Base-by-base conservation (phyloP, 2,329 filamentous ascomycete species). In the Trichophyton rubrum region DNA sequence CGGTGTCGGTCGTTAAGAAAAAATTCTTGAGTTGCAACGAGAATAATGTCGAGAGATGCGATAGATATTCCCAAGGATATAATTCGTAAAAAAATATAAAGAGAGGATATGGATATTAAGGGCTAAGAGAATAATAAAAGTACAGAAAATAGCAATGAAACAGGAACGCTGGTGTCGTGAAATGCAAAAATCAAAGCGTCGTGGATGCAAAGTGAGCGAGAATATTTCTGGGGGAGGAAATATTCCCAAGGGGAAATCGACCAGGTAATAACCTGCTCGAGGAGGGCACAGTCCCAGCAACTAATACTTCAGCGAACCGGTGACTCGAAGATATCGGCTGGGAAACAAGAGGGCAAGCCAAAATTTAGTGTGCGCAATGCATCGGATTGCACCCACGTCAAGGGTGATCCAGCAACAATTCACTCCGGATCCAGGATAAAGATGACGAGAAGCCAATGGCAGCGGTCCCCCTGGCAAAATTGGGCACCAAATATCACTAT, bases 381-480 rank as follows among this genome's bases (percentile, higher is more conserved):
- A 55, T 55, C 27, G 27, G 27, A 35, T 41, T 41, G 22, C 55
- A 57, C 40, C 55, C 55, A 57, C 55, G 55, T 57, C 55, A 30
- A 57, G 55, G 40, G 40, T 57, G 35, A 57, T 57, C 55, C 35
- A 57, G 55, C 33, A 57, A 57, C 55, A 57, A 57, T 41, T 57
- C 55, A 57, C 40, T 20, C 38, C 35, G 4, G 15, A 17, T n/a
- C 27, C 51, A 55, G 51, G 51, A 30, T 51, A 27, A 35, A 35
- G 35, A 35, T 17, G n/a, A 43, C 11, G 30, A 24, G 55, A 57
- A 43, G 40, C 55, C 55, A 57, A 57, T 57, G 17, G 35, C 35
- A 9, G 33, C 40, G 15, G 13, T 24, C 55, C 40, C 55, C 55
- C 55, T 57, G 55, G 33, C 55, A 40, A 27, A 40, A 43, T 57